A percentile compares a stretch with the other conserved stretches of the same genome.
Evolutionary conservation across 2,329 filamentous ascomycete species (phyloP).

Genomic region (Lecanicillium sp.): DNA sequence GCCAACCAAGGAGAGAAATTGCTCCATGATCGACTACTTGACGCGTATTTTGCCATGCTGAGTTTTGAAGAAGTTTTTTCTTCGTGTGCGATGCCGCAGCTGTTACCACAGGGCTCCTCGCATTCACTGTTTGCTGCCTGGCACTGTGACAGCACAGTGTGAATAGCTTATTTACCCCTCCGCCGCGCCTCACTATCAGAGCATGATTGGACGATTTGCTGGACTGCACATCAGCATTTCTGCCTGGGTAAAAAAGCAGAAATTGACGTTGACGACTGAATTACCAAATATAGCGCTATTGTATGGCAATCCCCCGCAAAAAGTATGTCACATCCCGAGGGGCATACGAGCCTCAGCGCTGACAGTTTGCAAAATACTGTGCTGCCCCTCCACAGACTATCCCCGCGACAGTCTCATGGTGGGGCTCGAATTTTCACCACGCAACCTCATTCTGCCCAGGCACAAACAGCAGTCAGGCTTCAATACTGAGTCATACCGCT

Average conservation of each 20-base stretch:
- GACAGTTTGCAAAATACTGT: constrained; percentile 13
- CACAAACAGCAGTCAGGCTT: constrained; percentile 9
- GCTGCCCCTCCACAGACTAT: constrained; percentile 21
- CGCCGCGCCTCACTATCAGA: too few species aligned
- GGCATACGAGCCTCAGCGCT: too few species aligned
- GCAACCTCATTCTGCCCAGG: constrained; percentile 22
- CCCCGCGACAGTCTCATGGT: constrained; percentile 29
- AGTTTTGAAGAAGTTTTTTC: too few species aligned
- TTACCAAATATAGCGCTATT: too few species aligned
- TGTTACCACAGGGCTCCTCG: not conserved
- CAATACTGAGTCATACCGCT: constrained; percentile 8
- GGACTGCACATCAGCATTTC: too few species aligned
- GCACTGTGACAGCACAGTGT: constrained; percentile 4
- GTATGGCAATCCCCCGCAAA: too few species aligned
- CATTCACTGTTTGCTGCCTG: constrained; percentile 4
- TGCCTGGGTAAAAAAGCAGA: too few species aligned
- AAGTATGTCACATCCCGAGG: too few species aligned
- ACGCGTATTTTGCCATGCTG: too few species aligned
- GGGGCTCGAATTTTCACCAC: constrained; percentile 37
- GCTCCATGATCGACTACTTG: constrained; percentile 61
- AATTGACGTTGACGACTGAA: too few species aligned
- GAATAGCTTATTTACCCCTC: not conserved
- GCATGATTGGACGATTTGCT: not conserved
- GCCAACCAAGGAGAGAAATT: constrained; percentile 47
- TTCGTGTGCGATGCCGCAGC: not conserved